Evolutionary conservation across 768 basidiomycete genomes (phyloP), one percentile per base, ranked within the genome.

Genomic region (Leccinellum albellum): DNA sequence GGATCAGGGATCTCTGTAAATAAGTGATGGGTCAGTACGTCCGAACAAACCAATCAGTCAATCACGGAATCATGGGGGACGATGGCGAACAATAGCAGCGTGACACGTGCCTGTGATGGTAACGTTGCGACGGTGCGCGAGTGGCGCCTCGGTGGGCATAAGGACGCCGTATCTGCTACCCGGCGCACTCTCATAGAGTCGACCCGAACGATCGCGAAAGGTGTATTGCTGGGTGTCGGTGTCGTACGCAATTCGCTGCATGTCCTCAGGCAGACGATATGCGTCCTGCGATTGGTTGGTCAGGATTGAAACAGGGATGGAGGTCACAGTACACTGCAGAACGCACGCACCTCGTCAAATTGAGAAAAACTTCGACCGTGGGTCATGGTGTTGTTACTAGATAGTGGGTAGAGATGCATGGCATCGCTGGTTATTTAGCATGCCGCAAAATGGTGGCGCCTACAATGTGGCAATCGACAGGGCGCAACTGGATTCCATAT

Each of bases 221-320:
- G 75, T 79, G 56, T 83, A 84, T 14, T 73, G 68, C n/a, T 73
- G 65, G 0, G 78, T 75, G 53, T 85, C 83, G 0, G 80, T 75
- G 58, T 85, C 83, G 54, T 84, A 85, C 2, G 69, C 79, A 12
- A 82, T 72, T 6, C 83, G 74, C 51, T 71, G 75, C 64, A 83
- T 71, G 28, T 82, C 82, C 29, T 73, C 73, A 8, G 72, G 72
- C 35, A 73, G 72, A 42, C 72, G 72, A 50, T 55, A 61, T 58
- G 66, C 15, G 53, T 76, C 78, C 76, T 31, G 45, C 45, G 44
- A 21, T 50, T 26, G 46, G 7, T 10, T 23, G 42, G 42, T 44
- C 26, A n/a, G 14, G 21, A 48, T 23, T 55, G 26, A 29, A 47
- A 61, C 12, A 21, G 21, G 46, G 2, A 10, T 20, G 31, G 37